Evolutionary conservation across 2,329 filamentous ascomycete species (phyloP).

Genomic region (Phialophora expanda): DNA sequence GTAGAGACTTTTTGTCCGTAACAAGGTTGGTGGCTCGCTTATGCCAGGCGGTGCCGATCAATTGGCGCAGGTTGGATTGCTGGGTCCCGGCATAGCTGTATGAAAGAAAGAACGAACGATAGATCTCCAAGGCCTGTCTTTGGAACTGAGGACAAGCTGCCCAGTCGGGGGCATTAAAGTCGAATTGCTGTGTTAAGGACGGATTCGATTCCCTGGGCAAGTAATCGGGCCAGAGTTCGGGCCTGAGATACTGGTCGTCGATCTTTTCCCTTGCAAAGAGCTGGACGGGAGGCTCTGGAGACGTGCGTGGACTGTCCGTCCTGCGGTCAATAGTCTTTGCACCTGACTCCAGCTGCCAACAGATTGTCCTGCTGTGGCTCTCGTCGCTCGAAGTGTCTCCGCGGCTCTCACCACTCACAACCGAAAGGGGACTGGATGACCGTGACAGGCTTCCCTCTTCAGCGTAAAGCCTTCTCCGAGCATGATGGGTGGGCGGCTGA

Average conservation of each 20-base stretch:
- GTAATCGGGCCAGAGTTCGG: slow-evolving; percentile 12
- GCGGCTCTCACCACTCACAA: background rate
- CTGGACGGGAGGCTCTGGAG: background rate
- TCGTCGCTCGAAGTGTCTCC: slow-evolving; percentile 2
- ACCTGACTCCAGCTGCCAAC: slow-evolving; percentile 24
- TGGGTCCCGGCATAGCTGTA: background rate
- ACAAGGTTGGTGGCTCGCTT: slow-evolving; percentile 8
- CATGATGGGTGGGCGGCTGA: background rate
- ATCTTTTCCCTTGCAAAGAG: background rate
- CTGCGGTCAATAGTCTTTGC: background rate
- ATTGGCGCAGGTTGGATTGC: background rate
- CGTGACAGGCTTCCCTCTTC: background rate
- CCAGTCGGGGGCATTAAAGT: slow-evolving; percentile 20
- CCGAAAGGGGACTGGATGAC: background rate
- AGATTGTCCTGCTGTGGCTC: slow-evolving; percentile 10
- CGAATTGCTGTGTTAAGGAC: background rate
- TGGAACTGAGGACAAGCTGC: slow-evolving; percentile 16
- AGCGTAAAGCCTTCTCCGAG: background rate
- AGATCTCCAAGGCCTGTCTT: slow-evolving; percentile 16
- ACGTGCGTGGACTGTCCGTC: background rate
- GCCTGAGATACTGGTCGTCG: slow-evolving; percentile 10
- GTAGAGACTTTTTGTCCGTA: slow-evolving; percentile 18
- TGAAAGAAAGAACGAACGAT: slow-evolving; percentile 10
- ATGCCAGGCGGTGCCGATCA: slow-evolving; percentile 8
- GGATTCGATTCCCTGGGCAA: background rate